phyloP scores from a whole-genome alignment of 257 asterid genomes.

The Nicotiana noctiflora region DNA sequence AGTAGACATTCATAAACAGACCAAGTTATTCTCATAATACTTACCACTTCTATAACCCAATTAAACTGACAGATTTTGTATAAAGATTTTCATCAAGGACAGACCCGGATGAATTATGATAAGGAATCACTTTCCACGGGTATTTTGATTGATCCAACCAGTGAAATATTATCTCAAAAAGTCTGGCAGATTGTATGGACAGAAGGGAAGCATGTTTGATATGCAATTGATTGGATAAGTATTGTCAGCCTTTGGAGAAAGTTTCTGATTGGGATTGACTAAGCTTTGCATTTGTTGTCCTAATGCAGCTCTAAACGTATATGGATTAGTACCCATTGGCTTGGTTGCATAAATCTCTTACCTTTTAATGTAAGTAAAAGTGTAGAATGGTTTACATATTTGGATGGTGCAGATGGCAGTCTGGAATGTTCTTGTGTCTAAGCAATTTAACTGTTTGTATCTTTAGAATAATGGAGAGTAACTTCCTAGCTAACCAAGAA shows the following conservation, averaged over 20 bases:
- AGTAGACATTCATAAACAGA: too few relatives aligned
- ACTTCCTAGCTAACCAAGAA: background rate
- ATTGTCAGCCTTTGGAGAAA: background rate
- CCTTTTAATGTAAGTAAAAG: background rate
- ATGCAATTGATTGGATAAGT: background rate
- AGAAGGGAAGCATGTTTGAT: background rate
- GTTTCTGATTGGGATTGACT: background rate
- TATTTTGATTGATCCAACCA: background rate
- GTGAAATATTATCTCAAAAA: background rate
- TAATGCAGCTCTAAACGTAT: conserved; percentile 1
- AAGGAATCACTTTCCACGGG: background rate
- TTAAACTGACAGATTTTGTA: too few relatives aligned
- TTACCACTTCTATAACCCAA: too few relatives aligned
- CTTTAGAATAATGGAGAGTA: background rate
- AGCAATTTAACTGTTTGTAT: background rate
- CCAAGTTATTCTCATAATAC: too few relatives aligned
- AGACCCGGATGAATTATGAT: background rate
- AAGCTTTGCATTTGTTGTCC: background rate
- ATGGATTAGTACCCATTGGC: background rate
- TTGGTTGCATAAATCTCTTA: background rate
- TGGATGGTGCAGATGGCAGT: background rate
- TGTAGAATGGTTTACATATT: background rate
- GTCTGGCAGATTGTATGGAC: background rate
- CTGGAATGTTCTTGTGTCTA: background rate
- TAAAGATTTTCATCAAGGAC: too few relatives aligned